Percentiles rank a stretch among this genome's conserved stretches.
Evolutionary conservation across 2,329 filamentous ascomycete genomes (phyloP).

Genomic region (Fusarium sambucinum): DNA sequence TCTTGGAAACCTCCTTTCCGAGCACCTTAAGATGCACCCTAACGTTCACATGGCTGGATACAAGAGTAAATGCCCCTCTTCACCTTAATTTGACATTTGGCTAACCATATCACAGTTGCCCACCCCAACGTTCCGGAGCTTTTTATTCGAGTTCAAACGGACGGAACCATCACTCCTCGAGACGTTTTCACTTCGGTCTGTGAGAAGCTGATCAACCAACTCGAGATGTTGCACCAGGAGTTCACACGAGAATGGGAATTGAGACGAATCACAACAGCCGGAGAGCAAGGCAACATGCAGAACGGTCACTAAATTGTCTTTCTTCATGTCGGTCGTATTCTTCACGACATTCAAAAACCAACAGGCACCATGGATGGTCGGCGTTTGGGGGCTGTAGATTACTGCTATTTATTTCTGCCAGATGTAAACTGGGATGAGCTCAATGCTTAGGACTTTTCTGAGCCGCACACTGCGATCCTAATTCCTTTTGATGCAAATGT

Average conservation of each 20-base stretch:
- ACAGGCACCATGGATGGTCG: slow-evolving; percentile 41
- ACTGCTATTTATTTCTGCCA: slow-evolving; percentile 39
- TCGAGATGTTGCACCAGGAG: slow-evolving; percentile 83
- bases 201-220: slow-evolving; percentile 83
- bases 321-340: slow-evolving; percentile 14
- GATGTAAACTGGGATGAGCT: slow-evolving; percentile 32
- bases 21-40: slow-evolving; percentile 84
- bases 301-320: slow-evolving; percentile 50
- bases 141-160: slow-evolving; percentile 87
- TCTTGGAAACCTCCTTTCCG: slow-evolving; percentile 87
- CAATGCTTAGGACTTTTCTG: slow-evolving; percentile 31
- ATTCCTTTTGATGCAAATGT: slow-evolving; percentile 23
- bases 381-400: slow-evolving; percentile 47
- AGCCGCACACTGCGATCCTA: slow-evolving; percentile 15
- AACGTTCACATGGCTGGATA: slow-evolving; percentile 93
- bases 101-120: slow-evolving; percentile 55
- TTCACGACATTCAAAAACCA: slow-evolving; percentile 25
- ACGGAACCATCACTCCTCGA: slow-evolving; percentile 88
- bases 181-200: slow-evolving; percentile 86
- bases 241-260: slow-evolving; percentile 94
- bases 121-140: slow-evolving; percentile 73
- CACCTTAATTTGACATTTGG: too few species aligned
- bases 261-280: slow-evolving; percentile 82
- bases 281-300: slow-evolving; percentile 65
- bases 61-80: slow-evolving; percentile 71